Evolutionary conservation across 2,329 filamentous ascomycete species (phyloP), one percentile per base, ranked within the genome.

Genomic region (Fusarium redolens): DNA sequence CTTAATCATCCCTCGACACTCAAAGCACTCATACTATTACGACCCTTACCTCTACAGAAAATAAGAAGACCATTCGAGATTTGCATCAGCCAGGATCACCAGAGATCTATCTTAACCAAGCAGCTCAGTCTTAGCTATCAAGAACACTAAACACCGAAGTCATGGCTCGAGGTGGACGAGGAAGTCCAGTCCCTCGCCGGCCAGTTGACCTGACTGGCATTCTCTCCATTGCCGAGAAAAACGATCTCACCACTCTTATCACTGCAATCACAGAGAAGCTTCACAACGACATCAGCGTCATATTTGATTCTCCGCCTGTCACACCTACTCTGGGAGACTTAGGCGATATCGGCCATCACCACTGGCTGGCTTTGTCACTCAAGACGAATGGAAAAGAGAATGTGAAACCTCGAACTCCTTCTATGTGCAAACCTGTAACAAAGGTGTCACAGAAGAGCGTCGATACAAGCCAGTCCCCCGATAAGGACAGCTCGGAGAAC

Each of bases 191-290:
- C 52, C 75, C 78, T 64, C 84, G 83, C 65, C 84, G 86, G 22
- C 82, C 86, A 41, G 83, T 86, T 44, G 88, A 90, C 68, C 74
- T 91, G 69, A 88, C 85, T 58, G 82, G 83, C 31, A 77, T 88
- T 57, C 78, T 90, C 41, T 86, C 80, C 25, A 50, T 79, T 8
- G 81, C 83, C 4, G 87, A 91, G 75, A 86, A 84, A 73, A 82
- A 82, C 37, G 88, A 91, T 64, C 79, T 92, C 44, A 80, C 83
- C n/a, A 81, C 83, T 7, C 83, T 92, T 17, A 79, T 89, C 64
- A 82, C 78, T 31, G 83, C 84, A 50, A 87, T 90, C 69, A 87
- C 86, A 40, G 88, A 90, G 54, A 83, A 83, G 41, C 88, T 91
- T 83, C 84, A 86, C 62, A 84, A 83, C 57, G 84, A 88, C 44